These are phyloP conservation scores for Trichomonas gallinae DNA, from an alignment of 208 protist genomes.

Conservation along the genomic window DNA sequence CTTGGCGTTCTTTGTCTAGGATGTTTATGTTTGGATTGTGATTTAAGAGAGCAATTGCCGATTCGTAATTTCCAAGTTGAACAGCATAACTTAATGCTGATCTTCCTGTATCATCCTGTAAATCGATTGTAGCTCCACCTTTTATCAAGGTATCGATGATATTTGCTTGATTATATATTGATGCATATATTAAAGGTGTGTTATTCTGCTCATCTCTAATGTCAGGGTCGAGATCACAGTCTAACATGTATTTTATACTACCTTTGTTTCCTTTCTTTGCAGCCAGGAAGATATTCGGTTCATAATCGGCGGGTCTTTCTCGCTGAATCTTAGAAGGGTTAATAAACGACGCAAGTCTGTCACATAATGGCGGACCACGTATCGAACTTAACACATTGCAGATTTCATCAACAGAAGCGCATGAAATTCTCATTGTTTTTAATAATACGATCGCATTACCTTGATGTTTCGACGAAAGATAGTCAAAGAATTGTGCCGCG, in stretches of 20 bases:
- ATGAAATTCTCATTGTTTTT: neutral
- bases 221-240: neutral
- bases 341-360: neutral
- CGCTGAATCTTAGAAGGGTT: neutral
- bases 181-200: neutral
- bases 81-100: slow-evolving; percentile 51
- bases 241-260: neutral
- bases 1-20: neutral
- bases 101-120: neutral
- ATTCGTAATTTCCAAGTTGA: neutral
- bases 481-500: neutral
- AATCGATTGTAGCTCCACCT: neutral
- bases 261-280: neutral
- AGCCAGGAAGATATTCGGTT: neutral
- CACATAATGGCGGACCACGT: neutral
- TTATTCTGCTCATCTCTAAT: neutral
- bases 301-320: neutral
- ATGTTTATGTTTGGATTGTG: neutral
- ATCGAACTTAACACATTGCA: neutral
- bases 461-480: neutral
- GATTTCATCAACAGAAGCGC: neutral
- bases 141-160: neutral
- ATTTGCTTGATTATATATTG: neutral
- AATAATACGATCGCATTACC: neutral
- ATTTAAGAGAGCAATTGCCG: neutral